Base-by-base conservation (phyloP, 495 filamentous ascomycete genomes). In the Lepidopterella palustris region DNA sequence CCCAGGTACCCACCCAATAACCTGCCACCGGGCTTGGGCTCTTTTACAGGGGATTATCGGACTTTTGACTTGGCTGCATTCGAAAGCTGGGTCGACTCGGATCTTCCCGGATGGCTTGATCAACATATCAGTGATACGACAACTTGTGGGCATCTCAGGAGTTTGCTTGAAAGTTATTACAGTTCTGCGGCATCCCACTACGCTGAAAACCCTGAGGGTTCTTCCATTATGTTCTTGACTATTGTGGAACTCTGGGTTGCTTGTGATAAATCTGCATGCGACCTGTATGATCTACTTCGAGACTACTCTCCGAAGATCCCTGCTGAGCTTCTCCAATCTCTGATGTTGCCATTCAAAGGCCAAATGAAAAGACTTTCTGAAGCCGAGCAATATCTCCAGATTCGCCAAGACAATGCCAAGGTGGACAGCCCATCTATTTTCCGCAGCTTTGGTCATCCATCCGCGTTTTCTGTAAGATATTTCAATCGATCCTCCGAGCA, bases 201-300 rank as follows among this genome's bases (percentile, higher is more conserved):
- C 59, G 13, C 10, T 0, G 52, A 56, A 0, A 77, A 79, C 40
- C 79, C 83, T 0, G 81, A 82, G 63, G 72, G 65, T 0, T 62
- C 76, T 1, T 88, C 85, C 0, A 49, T 80, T 0, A 83, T 88
- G 82, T 39, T 83, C 1, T 73, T 89, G 18, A 82, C 77, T 0
- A 67, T 80, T 3, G 67, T 87, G 55, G 83, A 88, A 25, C 60
- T 88, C 0, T 89, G 85, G 85, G 65, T 85, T 39, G 81, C 82
- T 18, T 72, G 74, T 45, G 86, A 89, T 60, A 79, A 73, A 53
- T 71, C 73, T 13, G 79, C 81, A 0, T 72, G 75, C 9, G 20
- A 57, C 1, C 54, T 65, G 0, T 72, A 74, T 53, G 57, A 65
- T 0, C 53, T 85, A 5, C 62, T 89, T 0, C 45, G 31, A 0